Evolutionary conservation across 2,329 filamentous ascomycete species (phyloP), one percentile per base, ranked within the genome.

Genomic region (Cladosporium sphaerospermum): DNA sequence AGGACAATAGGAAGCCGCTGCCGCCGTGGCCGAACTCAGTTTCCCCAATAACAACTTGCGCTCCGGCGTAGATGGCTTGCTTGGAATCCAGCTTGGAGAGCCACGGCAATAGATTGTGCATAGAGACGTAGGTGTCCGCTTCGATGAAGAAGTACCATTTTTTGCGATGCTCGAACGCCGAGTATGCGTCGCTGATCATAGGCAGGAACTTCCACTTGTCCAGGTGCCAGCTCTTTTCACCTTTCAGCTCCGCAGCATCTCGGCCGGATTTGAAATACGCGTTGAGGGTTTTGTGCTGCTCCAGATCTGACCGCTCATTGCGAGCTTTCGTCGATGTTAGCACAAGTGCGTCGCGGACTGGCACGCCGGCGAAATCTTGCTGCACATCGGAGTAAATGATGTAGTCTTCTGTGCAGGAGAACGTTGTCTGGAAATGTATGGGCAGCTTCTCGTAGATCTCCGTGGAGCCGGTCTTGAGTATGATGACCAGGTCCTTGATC

Each of bases 111-210:
- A 72, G 48, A 23, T 69, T 72, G 34, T 67, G 61, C 67, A 68
- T 71, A 8, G 69, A 64, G 6, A 73, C 56, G 54, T 71, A 78
- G 40, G 76, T 80, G 59, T 80, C 80, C 0, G 78, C 75, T 58
- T 82, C 80, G 44, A 81, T 74, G 62, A 83, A 83, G 52, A 81
- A 68, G 56, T 75, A 83, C 80, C 80, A 83, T 52, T 76, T 77
- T 42, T 75, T 74, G 23, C 78, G 76, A 58, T 75, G 66, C 2
- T 75, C 74, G 36, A 67, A 60, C 47, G 69, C 61, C 9, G 67
- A 60, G 54, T 68, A 66, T 4, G 69, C 64, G 23, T 62, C 57
- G 11, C 68, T 61, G 56, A 72, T 59, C 43, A 69, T 63, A 31
- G 69, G 68, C 31, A 73, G 55, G 16, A 68, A 64, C 57, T 71